Conservation (phyloP, 192 early-diverging fungal genomes). For the Irineochytrium annulatum region DNA sequence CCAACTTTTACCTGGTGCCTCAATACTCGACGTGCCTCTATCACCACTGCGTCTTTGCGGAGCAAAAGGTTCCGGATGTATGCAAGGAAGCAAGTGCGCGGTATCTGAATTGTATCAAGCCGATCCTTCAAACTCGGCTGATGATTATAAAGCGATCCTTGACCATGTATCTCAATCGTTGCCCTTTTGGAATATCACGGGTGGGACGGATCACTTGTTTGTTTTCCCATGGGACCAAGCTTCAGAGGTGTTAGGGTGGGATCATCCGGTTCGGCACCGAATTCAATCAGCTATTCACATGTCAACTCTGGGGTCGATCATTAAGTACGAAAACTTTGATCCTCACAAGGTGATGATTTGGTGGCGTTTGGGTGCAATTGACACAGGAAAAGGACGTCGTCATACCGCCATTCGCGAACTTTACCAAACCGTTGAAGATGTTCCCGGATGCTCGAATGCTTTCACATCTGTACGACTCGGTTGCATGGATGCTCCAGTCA, state of each 20-base stretch:
- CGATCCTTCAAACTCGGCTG: too few species aligned
- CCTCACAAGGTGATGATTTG: conserved; percentile 9
- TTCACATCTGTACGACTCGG: background rate
- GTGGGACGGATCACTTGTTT: conserved; percentile 20
- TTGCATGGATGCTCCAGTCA: background rate
- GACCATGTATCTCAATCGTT: background rate
- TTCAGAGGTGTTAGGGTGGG: conserved; percentile 26
- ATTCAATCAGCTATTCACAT: conserved; percentile 15
- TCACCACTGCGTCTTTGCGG: conserved; percentile 19
- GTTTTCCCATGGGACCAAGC: conserved; percentile 29
- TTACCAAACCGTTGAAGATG: background rate
- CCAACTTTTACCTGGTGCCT: conserved; percentile 10
- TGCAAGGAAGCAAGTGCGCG: conserved; percentile 10
- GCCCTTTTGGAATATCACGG: background rate
- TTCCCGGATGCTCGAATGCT: background rate
- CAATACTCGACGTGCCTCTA: conserved; percentile 21
- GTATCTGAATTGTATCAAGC: background rate
- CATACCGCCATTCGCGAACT: conserved; percentile 25
- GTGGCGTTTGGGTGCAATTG: background rate
- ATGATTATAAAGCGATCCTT: background rate
- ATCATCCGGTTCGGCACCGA: conserved; percentile 5
- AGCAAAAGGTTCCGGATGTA: conserved; percentile 3
- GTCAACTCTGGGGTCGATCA: conserved; percentile 14
- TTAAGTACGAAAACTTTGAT: conserved; percentile 13
- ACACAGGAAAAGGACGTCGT: conserved; percentile 12